Percentiles rank a stretch among this genome's conserved stretches.
Evolutionary conservation across 2,329 filamentous ascomycete genomes (phyloP).

Genomic region (Penicillium sp.): DNA sequence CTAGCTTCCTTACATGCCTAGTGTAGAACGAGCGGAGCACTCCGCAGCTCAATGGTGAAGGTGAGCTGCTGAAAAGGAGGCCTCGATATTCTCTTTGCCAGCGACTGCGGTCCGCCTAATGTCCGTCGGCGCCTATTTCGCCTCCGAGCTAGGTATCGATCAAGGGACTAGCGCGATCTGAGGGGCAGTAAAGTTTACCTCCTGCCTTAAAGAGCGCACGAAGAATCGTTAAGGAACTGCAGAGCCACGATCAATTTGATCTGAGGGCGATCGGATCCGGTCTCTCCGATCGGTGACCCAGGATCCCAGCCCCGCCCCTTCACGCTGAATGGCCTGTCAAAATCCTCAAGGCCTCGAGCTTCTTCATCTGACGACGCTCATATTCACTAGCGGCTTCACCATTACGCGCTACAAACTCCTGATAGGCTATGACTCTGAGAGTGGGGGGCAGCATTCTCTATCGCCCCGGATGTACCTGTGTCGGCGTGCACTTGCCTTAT

Average conservation of each 20-base stretch:
- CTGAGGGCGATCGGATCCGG: conserved; percentile 5
- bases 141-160: neutral
- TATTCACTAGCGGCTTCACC: neutral
- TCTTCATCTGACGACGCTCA: neutral
- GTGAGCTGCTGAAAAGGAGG: neutral
- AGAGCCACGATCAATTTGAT: neutral
- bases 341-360: neutral
- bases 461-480: neutral
- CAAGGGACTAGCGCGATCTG: neutral
- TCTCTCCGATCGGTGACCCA: neutral
- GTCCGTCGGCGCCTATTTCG: neutral
- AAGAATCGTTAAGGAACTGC: neutral
- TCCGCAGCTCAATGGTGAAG: neutral
- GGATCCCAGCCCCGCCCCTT: conserved; percentile 2
- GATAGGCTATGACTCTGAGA: neutral
- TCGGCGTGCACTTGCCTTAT: neutral
- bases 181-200: neutral
- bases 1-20: neutral
- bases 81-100: neutral
- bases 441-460: neutral
- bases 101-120: neutral
- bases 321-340: neutral
- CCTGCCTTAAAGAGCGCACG: conserved; percentile 11
- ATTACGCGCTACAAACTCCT: conserved; percentile 4
- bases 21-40: neutral